Conservation (phyloP, 1,139 yeast species). For the Candida sanyaensis region DNA sequence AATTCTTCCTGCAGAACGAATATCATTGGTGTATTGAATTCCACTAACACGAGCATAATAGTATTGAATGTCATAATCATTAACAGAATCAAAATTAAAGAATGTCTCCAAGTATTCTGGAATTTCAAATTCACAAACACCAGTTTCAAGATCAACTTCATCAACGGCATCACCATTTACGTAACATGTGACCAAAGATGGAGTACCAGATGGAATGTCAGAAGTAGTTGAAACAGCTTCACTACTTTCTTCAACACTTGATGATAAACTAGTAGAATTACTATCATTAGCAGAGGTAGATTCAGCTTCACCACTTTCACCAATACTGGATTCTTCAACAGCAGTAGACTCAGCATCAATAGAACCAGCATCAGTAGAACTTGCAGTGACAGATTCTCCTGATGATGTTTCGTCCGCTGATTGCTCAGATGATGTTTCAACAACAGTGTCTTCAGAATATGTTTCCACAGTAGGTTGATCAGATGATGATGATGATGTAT, state of each 20-base stretch:
- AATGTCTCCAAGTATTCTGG: constrained; percentile 29
- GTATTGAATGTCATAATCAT: constrained; percentile 38
- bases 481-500: neutral
- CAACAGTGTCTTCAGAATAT: no score
- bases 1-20: constrained; percentile 35
- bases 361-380: neutral
- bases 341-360: no score
- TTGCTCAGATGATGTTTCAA: no score
- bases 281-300: neutral
- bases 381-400: neutral
- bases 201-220: no score
- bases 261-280: neutral
- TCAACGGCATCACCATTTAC: constrained; percentile 34
- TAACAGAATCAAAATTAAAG: constrained; percentile 28
- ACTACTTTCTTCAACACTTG: no score
- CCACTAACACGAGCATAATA: constrained; percentile 34
- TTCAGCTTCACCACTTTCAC: neutral
- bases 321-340: no score
- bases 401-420: neutral
- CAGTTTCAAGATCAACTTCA: constrained; percentile 43
- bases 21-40: constrained; percentile 35
- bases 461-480: no score
- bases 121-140: constrained; percentile 41
- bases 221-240: no score
- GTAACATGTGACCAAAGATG: constrained; percentile 32